Percentiles rank a stretch among this genome's conserved stretches.
phyloP scores from a whole-genome alignment of 768 basidiomycete species.

The Pleurotus salmoneostramineus region DNA sequence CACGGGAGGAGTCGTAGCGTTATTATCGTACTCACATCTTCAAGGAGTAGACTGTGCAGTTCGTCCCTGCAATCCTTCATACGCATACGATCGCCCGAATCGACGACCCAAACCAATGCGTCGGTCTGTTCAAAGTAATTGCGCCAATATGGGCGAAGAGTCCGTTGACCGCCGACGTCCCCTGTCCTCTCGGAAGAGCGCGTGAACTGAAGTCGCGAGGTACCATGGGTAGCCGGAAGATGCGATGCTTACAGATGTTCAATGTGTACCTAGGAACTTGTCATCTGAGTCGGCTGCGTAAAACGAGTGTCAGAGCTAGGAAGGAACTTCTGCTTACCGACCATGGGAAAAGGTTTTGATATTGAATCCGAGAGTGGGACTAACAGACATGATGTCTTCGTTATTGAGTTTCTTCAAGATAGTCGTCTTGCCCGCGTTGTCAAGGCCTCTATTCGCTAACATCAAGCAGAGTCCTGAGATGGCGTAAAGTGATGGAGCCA shows the following conservation, averaged over 20 bases:
- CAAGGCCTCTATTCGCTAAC: constrained; percentile 67
- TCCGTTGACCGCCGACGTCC: constrained; percentile 98
- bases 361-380: constrained; percentile 96
- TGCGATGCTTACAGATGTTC: constrained; percentile 63
- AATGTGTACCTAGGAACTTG: constrained; percentile 56
- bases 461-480: background rate
- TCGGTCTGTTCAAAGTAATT: constrained; percentile 99
- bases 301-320: constrained; percentile 11
- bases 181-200: constrained; percentile 41
- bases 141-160: constrained; percentile 95
- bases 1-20: constrained; percentile 4
- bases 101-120: constrained; percentile 97
- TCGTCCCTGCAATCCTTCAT: constrained; percentile 90
- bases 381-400: constrained; percentile 84
- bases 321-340: constrained; percentile 54
- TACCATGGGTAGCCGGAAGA: background rate
- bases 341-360: constrained; percentile 95
- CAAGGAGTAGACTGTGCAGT: constrained; percentile 78
- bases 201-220: constrained; percentile 12
- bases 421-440: constrained; percentile 98
- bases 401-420: constrained; percentile 93
- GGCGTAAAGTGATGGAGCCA: constrained; percentile 15
- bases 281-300: constrained; percentile 16
- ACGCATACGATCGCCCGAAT: constrained; percentile 88
- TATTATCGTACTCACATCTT: constrained; percentile 66